These are phyloP conservation scores for Aspergillus phoenicis DNA, from an alignment of 2,329 filamentous ascomycete genomes.

Conservation along the genomic window DNA sequence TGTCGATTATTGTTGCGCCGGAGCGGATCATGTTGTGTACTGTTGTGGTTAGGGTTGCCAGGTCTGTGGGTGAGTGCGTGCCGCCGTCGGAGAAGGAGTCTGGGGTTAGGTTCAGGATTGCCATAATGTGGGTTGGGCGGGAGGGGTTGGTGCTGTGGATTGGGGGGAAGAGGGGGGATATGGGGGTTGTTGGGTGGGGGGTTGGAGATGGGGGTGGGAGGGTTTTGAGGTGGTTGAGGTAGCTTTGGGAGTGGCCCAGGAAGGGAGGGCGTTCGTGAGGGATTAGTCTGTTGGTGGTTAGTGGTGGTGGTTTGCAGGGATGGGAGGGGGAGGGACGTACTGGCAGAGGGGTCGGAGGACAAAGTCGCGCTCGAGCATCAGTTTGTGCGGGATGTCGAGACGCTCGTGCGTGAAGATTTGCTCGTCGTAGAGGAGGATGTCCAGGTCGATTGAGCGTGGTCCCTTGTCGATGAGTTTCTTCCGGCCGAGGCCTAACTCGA, in stretches of 20 bases:
- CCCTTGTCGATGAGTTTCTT: conserved; percentile 89
- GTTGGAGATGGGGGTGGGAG: conserved; percentile 39
- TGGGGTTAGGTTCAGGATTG: conserved; percentile 89
- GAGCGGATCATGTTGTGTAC: conserved; percentile 64
- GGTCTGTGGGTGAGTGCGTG: conserved; percentile 55
- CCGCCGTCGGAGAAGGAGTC: conserved; percentile 97
- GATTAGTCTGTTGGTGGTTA: conserved; percentile 40
- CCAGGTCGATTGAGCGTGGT: conserved; percentile 89
- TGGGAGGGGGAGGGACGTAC: conserved; percentile 27
- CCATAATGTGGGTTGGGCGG: conserved; percentile 79
- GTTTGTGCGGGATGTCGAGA: conserved; percentile 79
- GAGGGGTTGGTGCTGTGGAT: conserved; percentile 60
- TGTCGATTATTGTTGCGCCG: conserved; percentile 83
- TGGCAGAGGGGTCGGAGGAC: conserved; percentile 80
- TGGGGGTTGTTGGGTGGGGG: conserved; percentile 43
- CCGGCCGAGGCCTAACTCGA: conserved; percentile 78
- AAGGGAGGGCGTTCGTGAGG: conserved; percentile 42
- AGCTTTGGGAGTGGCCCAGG: conserved; percentile 32
- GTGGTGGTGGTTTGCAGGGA: conserved; percentile 14
- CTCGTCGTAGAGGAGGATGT: conserved; percentile 82
- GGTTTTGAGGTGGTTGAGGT: conserved; percentile 37
- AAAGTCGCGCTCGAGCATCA: conserved; percentile 90
- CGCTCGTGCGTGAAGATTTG: conserved; percentile 67
- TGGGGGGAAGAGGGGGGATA: conserved; percentile 48
- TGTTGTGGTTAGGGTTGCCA: conserved; percentile 56